Evolutionary conservation across 1,284 basidiomycete genomes (phyloP).

Genomic region (Mrakiaceae sp.): DNA sequence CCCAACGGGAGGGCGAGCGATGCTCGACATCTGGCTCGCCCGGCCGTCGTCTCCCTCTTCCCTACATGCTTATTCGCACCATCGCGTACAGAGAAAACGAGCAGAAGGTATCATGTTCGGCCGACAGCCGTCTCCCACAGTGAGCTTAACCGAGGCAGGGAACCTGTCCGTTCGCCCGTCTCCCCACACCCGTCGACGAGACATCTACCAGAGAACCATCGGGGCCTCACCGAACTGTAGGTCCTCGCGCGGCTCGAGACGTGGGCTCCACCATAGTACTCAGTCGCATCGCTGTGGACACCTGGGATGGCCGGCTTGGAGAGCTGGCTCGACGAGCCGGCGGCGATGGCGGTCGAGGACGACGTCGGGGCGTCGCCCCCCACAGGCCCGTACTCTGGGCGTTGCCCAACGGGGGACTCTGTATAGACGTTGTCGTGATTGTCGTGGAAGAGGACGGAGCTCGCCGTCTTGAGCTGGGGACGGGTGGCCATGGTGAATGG

Average conservation of each 20-base stretch:
- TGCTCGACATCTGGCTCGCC: too few species aligned
- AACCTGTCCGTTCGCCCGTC: too few species aligned
- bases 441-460: constrained; percentile 13
- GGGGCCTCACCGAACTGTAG: constrained; percentile 55
- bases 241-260: constrained; percentile 66
- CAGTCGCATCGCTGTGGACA: constrained; percentile 56
- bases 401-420: neutral
- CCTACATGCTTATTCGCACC: too few species aligned
- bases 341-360: neutral
- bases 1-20: too few species aligned
- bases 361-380: neutral
- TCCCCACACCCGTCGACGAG: too few species aligned
- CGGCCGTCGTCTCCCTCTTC: too few species aligned
- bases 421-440: neutral
- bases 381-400: neutral
- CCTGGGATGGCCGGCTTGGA: constrained; percentile 32
- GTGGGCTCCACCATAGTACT: constrained; percentile 71
- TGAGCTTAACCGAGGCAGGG: too few species aligned
- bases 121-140: too few species aligned
- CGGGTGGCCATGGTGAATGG: neutral
- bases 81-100: too few species aligned
- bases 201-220: too few species aligned
- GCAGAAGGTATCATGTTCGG: too few species aligned
- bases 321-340: neutral
- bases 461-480: constrained; percentile 5